A percentile compares a stretch with the other conserved stretches of the same genome.
These are phyloP conservation scores for Ilex aquifolium DNA, from an alignment of 257 asterid genomes.

Conservation along the genomic window DNA sequence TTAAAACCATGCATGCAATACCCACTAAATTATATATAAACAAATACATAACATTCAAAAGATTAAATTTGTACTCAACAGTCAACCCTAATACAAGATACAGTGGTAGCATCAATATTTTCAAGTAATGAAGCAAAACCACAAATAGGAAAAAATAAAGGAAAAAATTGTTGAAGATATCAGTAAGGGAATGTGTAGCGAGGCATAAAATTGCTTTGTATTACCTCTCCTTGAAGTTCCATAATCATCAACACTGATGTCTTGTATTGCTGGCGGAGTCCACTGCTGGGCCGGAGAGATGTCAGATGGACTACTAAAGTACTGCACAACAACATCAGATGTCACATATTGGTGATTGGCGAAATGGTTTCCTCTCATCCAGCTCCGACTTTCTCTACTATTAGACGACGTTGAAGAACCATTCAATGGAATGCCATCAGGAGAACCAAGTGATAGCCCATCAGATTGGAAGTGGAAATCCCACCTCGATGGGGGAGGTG, in stretches of 20 bases:
- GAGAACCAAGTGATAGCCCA: constrained; percentile 68
- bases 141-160: background rate
- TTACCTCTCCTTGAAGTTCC: constrained; percentile 70
- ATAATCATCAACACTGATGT: constrained; percentile 65
- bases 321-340: constrained; percentile 65
- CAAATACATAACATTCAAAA: no score
- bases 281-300: constrained; percentile 76
- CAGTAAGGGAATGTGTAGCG: background rate
- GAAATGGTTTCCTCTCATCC: constrained; percentile 70
- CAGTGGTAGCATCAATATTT: background rate
- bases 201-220: constrained; percentile 1
- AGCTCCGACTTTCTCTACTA: constrained; percentile 89
- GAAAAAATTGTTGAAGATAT: constrained; percentile 2
- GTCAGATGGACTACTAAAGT: constrained; percentile 83
- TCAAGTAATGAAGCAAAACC: background rate
- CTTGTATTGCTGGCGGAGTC: constrained; percentile 88
- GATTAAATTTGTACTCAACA: no score
- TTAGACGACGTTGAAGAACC: constrained; percentile 88
- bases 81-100: no score
- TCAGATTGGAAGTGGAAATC: constrained; percentile 80
- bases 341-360: constrained; percentile 53
- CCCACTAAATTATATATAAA: no score
- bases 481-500: constrained; percentile 94
- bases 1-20: no score
- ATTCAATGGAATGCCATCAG: constrained; percentile 67